Evolutionary conservation across 139 green algal genomes (phyloP).

Genomic region (Chlorella sorokiniana): DNA sequence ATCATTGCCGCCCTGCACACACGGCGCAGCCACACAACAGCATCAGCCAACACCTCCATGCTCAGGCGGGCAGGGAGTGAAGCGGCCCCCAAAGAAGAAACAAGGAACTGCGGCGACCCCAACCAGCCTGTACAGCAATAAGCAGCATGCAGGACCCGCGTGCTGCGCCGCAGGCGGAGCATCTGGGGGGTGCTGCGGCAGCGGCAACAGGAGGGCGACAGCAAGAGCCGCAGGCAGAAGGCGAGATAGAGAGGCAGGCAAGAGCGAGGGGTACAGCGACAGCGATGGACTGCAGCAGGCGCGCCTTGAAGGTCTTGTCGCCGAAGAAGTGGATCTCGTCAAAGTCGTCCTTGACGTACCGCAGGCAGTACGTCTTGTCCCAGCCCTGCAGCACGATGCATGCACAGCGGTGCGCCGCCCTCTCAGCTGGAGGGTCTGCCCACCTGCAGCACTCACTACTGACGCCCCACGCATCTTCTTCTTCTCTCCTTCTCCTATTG

Average conservation of each 20-base stretch:
- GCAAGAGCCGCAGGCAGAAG: neutral
- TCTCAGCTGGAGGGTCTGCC: too few relatives aligned
- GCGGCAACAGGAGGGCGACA: too few relatives aligned
- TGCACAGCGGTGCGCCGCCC: neutral
- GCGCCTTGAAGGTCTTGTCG: constrained; percentile 96
- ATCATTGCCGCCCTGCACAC: constrained; percentile 94
- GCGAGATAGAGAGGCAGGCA: neutral
- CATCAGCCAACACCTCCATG: too few relatives aligned
- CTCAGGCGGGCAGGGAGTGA: neutral
- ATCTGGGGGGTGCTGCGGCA: too few relatives aligned
- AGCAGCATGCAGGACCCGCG: too few relatives aligned
- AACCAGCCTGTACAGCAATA: too few relatives aligned
- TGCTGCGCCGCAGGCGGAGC: too few relatives aligned
- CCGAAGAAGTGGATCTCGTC: constrained; percentile 99
- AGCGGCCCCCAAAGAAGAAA: neutral
- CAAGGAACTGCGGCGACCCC: too few relatives aligned
- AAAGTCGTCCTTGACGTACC: constrained; percentile 90
- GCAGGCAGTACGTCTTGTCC: constrained; percentile 99
- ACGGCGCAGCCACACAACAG: neutral
- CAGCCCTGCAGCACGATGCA: constrained; percentile 73
- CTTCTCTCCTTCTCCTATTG: too few relatives aligned
- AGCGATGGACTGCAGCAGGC: neutral
- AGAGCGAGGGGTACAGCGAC: too few relatives aligned
- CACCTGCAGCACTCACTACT: too few relatives aligned
- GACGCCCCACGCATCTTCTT: too few relatives aligned